Conservation (phyloP, 139 green algal species). For the Chlamydomonas sp. region DNA sequence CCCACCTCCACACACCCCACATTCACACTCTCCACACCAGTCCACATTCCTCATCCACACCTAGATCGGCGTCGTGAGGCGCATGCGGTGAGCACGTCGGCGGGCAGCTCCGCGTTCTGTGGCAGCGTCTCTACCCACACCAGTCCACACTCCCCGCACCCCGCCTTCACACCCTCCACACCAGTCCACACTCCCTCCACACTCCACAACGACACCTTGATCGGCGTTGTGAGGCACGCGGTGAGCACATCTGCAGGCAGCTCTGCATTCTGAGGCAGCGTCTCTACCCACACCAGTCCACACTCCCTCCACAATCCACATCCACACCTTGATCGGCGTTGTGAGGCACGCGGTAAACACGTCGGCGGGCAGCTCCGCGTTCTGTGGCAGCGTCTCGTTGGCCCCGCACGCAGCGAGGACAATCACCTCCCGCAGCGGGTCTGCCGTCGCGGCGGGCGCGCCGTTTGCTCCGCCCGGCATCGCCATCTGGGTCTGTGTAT, state of each 20-base stretch:
- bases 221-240: constrained; percentile 95
- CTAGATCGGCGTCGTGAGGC: too few relatives aligned
- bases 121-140: too few relatives aligned
- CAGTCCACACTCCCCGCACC: not conserved
- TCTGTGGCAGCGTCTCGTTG: constrained; percentile 85
- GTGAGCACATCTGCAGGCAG: constrained; percentile 97
- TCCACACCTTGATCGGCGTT: constrained; percentile 88
- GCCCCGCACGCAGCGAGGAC: constrained; percentile 83
- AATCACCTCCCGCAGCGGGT: constrained; percentile 74
- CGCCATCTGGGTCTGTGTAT: too few relatives aligned
- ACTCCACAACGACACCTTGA: constrained; percentile 87
- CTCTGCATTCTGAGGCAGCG: constrained; percentile 81
- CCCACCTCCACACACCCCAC: too few relatives aligned
- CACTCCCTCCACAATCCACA: not conserved
- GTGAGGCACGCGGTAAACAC: constrained; percentile 97
- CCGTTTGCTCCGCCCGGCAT: not conserved
- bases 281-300: constrained; percentile 48
- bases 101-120: too few relatives aligned
- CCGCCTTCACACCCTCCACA: too few relatives aligned
- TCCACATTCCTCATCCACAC: too few relatives aligned
- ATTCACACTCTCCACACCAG: too few relatives aligned
- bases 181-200: not conserved
- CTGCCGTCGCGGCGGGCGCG: too few relatives aligned
- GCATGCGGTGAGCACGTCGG: too few relatives aligned
- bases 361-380: constrained; percentile 85